Evolutionary conservation across 106 monocot genomes (phyloP), one percentile per base, ranked within the genome.

Genomic region (Dendrobium chrysotoxum): DNA sequence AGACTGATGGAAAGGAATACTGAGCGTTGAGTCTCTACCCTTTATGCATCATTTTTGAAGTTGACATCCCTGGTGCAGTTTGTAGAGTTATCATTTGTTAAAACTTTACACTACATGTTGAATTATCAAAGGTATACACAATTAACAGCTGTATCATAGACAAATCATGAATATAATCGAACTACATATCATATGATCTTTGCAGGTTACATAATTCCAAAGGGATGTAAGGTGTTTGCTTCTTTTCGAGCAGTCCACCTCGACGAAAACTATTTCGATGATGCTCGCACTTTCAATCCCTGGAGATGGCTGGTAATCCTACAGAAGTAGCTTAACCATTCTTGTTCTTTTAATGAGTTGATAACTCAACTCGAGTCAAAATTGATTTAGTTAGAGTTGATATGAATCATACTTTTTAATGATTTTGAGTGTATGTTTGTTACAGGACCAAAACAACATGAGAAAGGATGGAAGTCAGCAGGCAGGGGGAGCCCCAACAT

Each of bases 201-300:
- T 12, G 58, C 78, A 90, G 97, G 86, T 20, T 94, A 94, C 81
- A 88, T 66, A 1, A 97, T 97, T 70, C 97, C 91, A 13, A 94
- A 97, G 82, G 97, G 97, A 1, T 97, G 92, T 84, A 97, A 92
- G 81, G 85, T 97, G 40, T 97, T 97, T 64, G 85, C 94, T 41
- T 94, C 94, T 0, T 94, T 97, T 53, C 77, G 97, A 55, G 94
- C 90, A 0, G 94, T 94, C 25, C 97, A 97, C 79, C 83, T 97
- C 45, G 88, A 94, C 71, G 76, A 72, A 0, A 82, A 89, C 21
- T 72, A 94, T 82, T 94, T 85, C 68, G 70, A 87, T 53, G 92
- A 91, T 78, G 94, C 94, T 18, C 81, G 92, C 11, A 91, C 86
- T 45, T 97, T 97, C 72, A 85, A 97, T 83, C 97, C 97, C 11